These are phyloP conservation scores for Thelonectria rubi DNA, from an alignment of 2,329 filamentous ascomycete genomes.

Conservation along the genomic window DNA sequence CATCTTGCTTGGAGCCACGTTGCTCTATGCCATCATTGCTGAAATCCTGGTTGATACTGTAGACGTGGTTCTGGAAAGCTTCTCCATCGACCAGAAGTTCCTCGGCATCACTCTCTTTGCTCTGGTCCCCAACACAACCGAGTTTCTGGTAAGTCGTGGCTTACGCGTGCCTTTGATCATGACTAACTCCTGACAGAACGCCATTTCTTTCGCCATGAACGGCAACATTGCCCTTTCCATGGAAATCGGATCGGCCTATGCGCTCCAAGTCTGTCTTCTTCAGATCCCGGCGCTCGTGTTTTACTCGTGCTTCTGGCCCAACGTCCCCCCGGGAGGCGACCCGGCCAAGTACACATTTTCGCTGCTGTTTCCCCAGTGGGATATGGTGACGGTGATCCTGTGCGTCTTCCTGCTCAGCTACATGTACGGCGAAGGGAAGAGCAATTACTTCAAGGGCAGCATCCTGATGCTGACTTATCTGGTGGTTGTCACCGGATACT, in stretches of 20 bases:
- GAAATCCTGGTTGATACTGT: slow-evolving; percentile 98
- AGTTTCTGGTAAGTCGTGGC: slow-evolving; percentile 81
- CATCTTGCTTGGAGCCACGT: slow-evolving; percentile 86
- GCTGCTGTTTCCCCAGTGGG: slow-evolving; percentile 97
- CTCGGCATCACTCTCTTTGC: slow-evolving; percentile 96
- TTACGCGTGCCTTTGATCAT: slow-evolving; percentile 13
- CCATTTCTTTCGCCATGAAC: slow-evolving; percentile 99
- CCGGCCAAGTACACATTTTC: slow-evolving; percentile 74
- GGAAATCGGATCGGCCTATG: slow-evolving; percentile 98
- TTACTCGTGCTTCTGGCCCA: slow-evolving; percentile 81
- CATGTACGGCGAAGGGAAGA: slow-evolving; percentile 98
- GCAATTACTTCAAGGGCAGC: slow-evolving; percentile 99
- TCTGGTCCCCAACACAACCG: slow-evolving; percentile 96
- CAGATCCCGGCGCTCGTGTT: slow-evolving; percentile 93
- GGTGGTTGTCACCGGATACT: slow-evolving; percentile 92
- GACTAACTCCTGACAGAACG: slow-evolving; percentile 68
- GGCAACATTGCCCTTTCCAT: slow-evolving; percentile 98
- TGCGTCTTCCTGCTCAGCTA: slow-evolving; percentile 97
- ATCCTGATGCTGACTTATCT: slow-evolving; percentile 93
- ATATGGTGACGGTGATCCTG: slow-evolving; percentile 96
- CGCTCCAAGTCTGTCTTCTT: slow-evolving; percentile 91
- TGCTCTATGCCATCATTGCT: slow-evolving; percentile 95
- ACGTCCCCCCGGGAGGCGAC: slow-evolving; percentile 49
- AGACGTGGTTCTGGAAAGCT: slow-evolving; percentile 90
- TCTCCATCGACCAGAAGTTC: slow-evolving; percentile 96